Evolutionary conservation across 768 basidiomycete genomes (phyloP).

Genomic region (Gloeophyllum trabeum): DNA sequence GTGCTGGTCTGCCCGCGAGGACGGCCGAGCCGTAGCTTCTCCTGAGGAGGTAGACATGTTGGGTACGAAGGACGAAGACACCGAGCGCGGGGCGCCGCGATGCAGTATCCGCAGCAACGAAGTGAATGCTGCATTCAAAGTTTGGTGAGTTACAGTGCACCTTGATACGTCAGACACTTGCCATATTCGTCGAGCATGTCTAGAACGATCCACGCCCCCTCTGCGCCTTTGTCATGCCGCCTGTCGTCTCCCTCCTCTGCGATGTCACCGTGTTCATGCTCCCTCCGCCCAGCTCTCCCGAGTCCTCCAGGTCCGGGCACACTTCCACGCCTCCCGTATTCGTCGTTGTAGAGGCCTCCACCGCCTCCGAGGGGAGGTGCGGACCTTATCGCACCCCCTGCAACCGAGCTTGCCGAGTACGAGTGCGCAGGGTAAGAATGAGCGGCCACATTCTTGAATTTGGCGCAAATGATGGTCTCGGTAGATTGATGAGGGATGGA

Average conservation of each 20-base stretch:
- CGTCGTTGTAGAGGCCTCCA: not conserved
- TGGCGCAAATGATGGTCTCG: not conserved
- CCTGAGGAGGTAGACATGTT: not conserved
- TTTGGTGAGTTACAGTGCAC: not conserved
- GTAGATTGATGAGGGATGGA: not conserved
- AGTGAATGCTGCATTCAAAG: not conserved
- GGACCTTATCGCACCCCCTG: not conserved
- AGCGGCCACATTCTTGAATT: not conserved
- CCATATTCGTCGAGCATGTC: not conserved
- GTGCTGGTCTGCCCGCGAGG: too few species aligned
- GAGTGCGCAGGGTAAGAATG: not conserved
- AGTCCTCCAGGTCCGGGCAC: not conserved
- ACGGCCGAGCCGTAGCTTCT: too few species aligned
- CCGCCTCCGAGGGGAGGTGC: not conserved
- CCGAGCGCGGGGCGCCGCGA: not conserved
- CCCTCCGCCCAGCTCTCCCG: not conserved
- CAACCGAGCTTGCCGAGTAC: not conserved
- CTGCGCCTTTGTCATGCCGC: not conserved
- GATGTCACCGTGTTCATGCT: not conserved
- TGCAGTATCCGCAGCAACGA: not conserved
- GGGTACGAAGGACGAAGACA: not conserved
- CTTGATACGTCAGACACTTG: not conserved
- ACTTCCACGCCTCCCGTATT: not conserved
- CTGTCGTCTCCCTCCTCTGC: not conserved
- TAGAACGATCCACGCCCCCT: not conserved